Evolutionary conservation across 169 alveolate genomes (phyloP).

Genomic region (Cryptosporidium canis): DNA sequence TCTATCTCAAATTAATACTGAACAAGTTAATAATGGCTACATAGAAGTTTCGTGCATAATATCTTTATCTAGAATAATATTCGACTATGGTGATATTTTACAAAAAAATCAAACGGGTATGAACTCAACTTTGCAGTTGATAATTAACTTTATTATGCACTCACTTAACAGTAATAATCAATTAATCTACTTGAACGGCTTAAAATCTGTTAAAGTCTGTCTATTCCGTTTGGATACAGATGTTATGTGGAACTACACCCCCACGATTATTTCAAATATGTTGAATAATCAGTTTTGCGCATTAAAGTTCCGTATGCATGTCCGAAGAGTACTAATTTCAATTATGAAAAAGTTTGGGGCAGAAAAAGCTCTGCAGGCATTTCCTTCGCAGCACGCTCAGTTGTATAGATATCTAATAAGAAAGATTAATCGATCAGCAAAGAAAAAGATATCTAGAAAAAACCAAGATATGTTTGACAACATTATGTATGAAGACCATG

Average conservation of each 20-base stretch:
- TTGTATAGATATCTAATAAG: slow-evolving; percentile 32
- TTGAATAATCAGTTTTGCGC: slow-evolving; percentile 13
- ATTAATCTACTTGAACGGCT: slow-evolving; percentile 2
- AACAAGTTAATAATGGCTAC: slow-evolving; percentile 7
- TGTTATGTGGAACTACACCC: background rate
- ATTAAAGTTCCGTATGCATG: slow-evolving; percentile 22
- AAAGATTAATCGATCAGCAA: background rate
- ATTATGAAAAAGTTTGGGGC: slow-evolving; percentile 30
- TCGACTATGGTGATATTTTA: slow-evolving; percentile 48
- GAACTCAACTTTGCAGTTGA: background rate
- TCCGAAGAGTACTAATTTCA: slow-evolving; percentile 21
- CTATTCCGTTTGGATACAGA: background rate
- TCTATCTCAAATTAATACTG: background rate
- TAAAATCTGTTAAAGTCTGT: slow-evolving; percentile 17
- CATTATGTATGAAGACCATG: background rate
- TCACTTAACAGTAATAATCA: background rate
- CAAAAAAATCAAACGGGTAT: background rate
- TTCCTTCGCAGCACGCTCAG: slow-evolving; percentile 28
- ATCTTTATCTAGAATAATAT: slow-evolving; percentile 14
- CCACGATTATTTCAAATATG: background rate
- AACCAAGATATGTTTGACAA: background rate
- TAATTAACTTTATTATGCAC: background rate
- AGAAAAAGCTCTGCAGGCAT: slow-evolving; percentile 7
- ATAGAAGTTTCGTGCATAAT: slow-evolving; percentile 24
- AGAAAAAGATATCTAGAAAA: background rate